Conservation (phyloP, 2,329 filamentous ascomycete species). For the Leptodontidium sp. region DNA sequence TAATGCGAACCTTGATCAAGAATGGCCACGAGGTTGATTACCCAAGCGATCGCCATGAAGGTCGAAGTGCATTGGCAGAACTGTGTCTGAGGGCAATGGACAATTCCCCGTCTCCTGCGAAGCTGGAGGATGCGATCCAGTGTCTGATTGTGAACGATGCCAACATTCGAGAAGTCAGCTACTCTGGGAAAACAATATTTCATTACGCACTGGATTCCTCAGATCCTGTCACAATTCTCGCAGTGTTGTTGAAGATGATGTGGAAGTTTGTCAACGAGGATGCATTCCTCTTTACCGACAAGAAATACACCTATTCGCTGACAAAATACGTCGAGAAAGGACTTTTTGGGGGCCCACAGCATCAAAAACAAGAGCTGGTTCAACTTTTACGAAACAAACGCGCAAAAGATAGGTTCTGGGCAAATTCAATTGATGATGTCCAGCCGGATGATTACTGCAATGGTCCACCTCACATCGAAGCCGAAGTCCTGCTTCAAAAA, state of each 20-base stretch:
- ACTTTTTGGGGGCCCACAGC: conserved; percentile 27
- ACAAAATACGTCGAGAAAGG: conserved; percentile 63
- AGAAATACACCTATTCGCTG: conserved; percentile 66
- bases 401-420: conserved; percentile 33
- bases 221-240: conserved; percentile 63
- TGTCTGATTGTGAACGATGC: conserved; percentile 63
- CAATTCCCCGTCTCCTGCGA: conserved; percentile 46
- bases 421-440: conserved; percentile 24
- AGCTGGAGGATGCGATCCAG: conserved; percentile 58
- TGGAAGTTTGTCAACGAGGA: conserved; percentile 71
- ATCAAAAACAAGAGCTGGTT: conserved; percentile 31
- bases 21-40: conserved; percentile 71
- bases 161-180: conserved; percentile 52
- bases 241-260: conserved; percentile 66
- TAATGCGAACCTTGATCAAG: conserved; percentile 64
- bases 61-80: conserved; percentile 70
- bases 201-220: conserved; percentile 67
- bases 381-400: conserved; percentile 28
- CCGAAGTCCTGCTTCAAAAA: conserved; percentile 32
- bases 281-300: conserved; percentile 61
- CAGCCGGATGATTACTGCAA: conserved; percentile 32
- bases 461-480: conserved; percentile 29
- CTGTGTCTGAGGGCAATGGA: conserved; percentile 59
- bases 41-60: conserved; percentile 68
- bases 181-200: conserved; percentile 63